phyloP scores from a whole-genome alignment of 2,329 filamentous ascomycete genomes.

The Claviceps sp. region DNA sequence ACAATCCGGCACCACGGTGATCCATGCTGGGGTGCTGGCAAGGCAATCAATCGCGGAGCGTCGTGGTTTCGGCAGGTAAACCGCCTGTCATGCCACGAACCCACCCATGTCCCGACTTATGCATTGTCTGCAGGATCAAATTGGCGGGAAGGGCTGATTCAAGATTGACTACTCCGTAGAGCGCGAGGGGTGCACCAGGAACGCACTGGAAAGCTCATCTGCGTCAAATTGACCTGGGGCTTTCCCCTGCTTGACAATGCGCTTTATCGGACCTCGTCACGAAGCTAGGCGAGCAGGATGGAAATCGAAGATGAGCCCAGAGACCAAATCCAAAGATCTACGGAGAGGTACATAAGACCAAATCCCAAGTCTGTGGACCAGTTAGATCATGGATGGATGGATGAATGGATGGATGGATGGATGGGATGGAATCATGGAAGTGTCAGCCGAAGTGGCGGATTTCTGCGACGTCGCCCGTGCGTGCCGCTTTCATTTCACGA shows the following conservation, averaged over 20 bases:
- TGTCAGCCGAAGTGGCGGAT: not conserved
- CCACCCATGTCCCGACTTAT: not conserved
- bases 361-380: not conserved
- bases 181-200: not conserved
- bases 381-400: not conserved
- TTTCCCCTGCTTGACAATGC: not conserved
- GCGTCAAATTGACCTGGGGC: not conserved
- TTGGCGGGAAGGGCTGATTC: constrained; percentile 1
- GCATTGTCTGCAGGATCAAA: constrained; percentile 1
- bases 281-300: not conserved
- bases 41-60: not conserved
- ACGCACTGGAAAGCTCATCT: too few species aligned
- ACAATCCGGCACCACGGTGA: not conserved
- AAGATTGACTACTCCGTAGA: not conserved
- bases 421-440: too few species aligned
- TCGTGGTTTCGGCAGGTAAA: not conserved
- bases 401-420: not conserved
- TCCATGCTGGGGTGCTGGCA: constrained; percentile 13
- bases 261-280: not conserved
- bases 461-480: not conserved
- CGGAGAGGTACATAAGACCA: not conserved
- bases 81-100: not conserved
- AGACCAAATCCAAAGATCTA: not conserved
- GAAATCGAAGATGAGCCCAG: not conserved
- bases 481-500: not conserved